Conservation (phyloP, 2,329 filamentous ascomycete species). For the Ophiostoma australiae region DNA sequence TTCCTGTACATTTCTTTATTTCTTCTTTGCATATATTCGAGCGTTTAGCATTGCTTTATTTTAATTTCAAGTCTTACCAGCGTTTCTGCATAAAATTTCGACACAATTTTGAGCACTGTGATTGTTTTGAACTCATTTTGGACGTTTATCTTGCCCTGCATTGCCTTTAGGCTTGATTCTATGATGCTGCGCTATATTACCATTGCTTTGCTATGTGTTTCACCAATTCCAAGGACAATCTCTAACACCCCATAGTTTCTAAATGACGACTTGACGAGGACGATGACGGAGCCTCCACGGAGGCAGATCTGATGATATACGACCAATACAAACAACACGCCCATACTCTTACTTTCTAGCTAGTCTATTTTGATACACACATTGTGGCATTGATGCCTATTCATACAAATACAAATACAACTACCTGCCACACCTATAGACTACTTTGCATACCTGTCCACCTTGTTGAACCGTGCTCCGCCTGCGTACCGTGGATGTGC, state of each 20-base stretch:
- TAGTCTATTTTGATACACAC: background rate
- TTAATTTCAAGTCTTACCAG: background rate
- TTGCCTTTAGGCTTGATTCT: background rate
- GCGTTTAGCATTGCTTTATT: constrained; percentile 12
- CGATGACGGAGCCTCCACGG: background rate
- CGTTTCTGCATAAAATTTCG: background rate
- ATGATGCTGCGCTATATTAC: background rate
- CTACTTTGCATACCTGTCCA: background rate
- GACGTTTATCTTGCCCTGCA: background rate
- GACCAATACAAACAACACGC: background rate
- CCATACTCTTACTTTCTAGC: background rate
- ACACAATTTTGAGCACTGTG: background rate
- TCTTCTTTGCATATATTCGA: background rate
- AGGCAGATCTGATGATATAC: background rate
- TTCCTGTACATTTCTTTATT: constrained; percentile 4
- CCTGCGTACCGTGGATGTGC: background rate
- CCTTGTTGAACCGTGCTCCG: background rate
- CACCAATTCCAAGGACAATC: background rate
- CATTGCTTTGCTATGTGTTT: background rate
- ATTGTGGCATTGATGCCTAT: background rate
- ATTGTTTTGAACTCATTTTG: background rate
- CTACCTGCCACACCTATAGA: background rate
- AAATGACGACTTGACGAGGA: background rate
- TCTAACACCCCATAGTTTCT: background rate
- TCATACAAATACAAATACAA: background rate